Evolutionary conservation across 371 early-diverging fungal species (phyloP), one percentile per base, ranked within the genome.

Genomic region (Basidiobolus meristosporus): DNA sequence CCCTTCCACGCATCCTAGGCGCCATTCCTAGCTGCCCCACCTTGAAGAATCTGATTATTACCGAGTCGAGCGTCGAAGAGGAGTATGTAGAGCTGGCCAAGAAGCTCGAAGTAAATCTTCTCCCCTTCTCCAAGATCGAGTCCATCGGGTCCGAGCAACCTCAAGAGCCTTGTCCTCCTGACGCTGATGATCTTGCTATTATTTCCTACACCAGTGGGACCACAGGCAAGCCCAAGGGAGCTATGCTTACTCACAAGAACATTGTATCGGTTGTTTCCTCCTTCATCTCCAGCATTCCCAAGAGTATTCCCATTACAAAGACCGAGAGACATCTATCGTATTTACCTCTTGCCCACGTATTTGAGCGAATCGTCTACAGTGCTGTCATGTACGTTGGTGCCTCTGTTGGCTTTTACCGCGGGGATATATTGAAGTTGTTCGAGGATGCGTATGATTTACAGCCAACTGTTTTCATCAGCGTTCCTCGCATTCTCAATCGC

Each of bases 141-240:
- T 47, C 47, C 43, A 60, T 43, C 31, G 74, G 65, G 5, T 51
- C 34, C 15, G 55, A 56, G 40, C 47, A 40, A 30, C 47, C 42
- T 28, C 18, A 47, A 15, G 51, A 48, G 3, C 62, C 59, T 31
- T 53, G 48, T 1, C 52, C 53, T 1, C 55, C 73, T 4, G 48
- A 43, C 10, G 55, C 69, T 21, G 65, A 68, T 1, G 78, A 78
- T 40, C 21, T 84, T n/a, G 81, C 81, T 44, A 83, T 88, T 19
- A 86, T 98, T 40, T 92, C 90, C 64, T 98, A 93, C 54, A 99
- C 99, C 4, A 79, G 82, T 42, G 97, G 98, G 37, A 69, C 83
- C 29, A 74, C 82, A 1, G 90, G 87, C 1, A 50, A 48, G n/a
- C 93, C 93, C 41, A 61, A 71, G 57, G 70, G 70, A 29, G 70